Evolutionary conservation across 169 alveolate genomes (phyloP).

Genomic region (Plasmodium ovale): DNA sequence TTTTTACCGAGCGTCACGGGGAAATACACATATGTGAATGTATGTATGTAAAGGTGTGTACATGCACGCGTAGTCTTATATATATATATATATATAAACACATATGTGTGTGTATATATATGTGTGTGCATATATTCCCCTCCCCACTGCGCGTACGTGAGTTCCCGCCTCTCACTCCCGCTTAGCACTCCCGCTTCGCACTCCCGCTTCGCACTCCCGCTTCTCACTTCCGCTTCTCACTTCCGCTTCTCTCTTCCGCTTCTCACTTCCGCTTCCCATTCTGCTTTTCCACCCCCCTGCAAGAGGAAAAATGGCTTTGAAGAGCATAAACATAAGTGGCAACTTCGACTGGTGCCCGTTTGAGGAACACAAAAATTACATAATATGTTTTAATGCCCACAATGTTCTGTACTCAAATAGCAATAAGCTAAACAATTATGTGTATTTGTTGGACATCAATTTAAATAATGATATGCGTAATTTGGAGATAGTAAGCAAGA

Average conservation of each 20-base stretch:
- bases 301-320: conserved; percentile 44
- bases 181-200: background rate
- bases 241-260: background rate
- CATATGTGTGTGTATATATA: background rate
- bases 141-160: background rate
- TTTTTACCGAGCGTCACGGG: no score
- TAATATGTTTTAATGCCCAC: conserved; percentile 58
- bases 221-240: background rate
- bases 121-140: background rate
- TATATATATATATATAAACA: background rate
- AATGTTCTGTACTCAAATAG: conserved; percentile 58
- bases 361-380: conserved; percentile 61
- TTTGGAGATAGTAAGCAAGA: conserved; percentile 61
- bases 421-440: conserved; percentile 39
- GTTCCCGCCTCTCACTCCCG: background rate
- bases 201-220: background rate
- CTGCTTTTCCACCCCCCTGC: background rate
- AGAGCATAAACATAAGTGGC: conserved; percentile 72
- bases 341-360: conserved; percentile 77
- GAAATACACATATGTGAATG: no score
- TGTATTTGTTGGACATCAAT: conserved; percentile 64
- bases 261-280: background rate
- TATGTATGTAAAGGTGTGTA: background rate
- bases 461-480: conserved; percentile 39
- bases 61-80: background rate